A percentile compares a stretch with the other conserved stretches of the same genome.
Evolutionary conservation across 352 stramenopile genomes (phyloP).

Genomic region (Pythium diclinum): DNA sequence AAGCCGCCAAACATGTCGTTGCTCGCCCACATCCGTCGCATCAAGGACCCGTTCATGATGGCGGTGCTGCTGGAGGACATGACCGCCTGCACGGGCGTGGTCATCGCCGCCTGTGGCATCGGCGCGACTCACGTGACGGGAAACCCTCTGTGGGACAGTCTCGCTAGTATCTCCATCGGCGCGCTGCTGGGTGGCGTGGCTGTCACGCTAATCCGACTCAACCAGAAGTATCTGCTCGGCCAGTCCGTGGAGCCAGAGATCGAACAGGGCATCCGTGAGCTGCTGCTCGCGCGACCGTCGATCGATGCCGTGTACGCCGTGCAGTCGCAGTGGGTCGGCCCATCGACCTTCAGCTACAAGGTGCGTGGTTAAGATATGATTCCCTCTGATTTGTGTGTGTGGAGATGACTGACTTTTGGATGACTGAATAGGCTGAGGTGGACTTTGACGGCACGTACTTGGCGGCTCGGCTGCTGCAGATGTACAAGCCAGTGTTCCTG

Average conservation of each 20-base stretch:
- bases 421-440: constrained; percentile 87
- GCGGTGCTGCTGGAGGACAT: constrained; percentile 97
- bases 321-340: constrained; percentile 97
- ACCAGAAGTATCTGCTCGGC: constrained; percentile 96
- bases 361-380: constrained; percentile 23
- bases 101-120: constrained; percentile 95
- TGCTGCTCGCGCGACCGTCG: constrained; percentile 79
- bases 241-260: constrained; percentile 94
- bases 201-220: constrained; percentile 92
- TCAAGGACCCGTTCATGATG: constrained; percentile 96
- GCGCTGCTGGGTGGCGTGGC: constrained; percentile 92
- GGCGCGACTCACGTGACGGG: constrained; percentile 88
- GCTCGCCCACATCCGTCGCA: constrained; percentile 61
- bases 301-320: constrained; percentile 95
- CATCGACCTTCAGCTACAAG: constrained; percentile 98
- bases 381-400: background rate
- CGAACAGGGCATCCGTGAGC: constrained; percentile 74
- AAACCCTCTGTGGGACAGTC: constrained; percentile 93
- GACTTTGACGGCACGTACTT: constrained; percentile 99
- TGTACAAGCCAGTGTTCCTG: constrained; percentile 93
- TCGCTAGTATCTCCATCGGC: constrained; percentile 95
- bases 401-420: background rate
- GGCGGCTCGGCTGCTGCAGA: constrained; percentile 91
- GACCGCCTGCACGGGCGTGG: constrained; percentile 94
- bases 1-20: constrained; percentile 75